Percentiles rank a stretch among this genome's conserved stretches.
Evolutionary conservation across 768 basidiomycete species (phyloP).

Genomic region (Psilocybe azurescens): DNA sequence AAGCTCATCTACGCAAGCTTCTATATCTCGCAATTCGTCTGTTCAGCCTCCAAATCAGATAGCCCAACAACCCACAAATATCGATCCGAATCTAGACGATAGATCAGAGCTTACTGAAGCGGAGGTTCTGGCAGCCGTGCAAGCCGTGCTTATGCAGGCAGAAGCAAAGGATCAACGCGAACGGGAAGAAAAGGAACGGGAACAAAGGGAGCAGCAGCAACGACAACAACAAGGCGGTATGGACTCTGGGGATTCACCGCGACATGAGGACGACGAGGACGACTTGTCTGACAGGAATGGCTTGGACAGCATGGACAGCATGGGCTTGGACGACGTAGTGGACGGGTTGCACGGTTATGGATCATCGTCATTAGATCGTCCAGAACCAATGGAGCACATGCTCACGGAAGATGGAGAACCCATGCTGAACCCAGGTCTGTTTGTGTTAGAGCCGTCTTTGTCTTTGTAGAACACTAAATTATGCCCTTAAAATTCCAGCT

Average conservation of each 20-base stretch:
- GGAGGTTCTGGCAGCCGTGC: conserved; percentile 30
- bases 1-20: conserved; percentile 4
- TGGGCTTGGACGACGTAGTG: conserved; percentile 20
- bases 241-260: background rate
- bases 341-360: conserved; percentile 35
- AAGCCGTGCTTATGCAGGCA: conserved; percentile 29
- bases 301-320: conserved; percentile 7
- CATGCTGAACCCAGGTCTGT: conserved; percentile 71
- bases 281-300: conserved; percentile 1
- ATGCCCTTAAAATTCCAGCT: conserved; percentile 36
- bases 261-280: background rate
- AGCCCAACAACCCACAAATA: background rate
- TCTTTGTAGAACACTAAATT: background rate
- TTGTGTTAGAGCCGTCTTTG: background rate
- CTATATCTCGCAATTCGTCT: conserved; percentile 15
- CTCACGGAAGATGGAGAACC: conserved; percentile 69
- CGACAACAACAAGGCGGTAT: background rate
- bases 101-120: conserved; percentile 26
- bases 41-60: conserved; percentile 13
- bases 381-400: conserved; percentile 57
- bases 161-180: conserved; percentile 21
- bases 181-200: conserved; percentile 13
- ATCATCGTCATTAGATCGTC: conserved; percentile 34
- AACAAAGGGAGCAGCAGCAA: background rate
- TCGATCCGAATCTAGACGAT: conserved; percentile 20